These are phyloP conservation scores for Flaveria linearis DNA, from an alignment of 129 eudicot species.

Conservation along the genomic window DNA sequence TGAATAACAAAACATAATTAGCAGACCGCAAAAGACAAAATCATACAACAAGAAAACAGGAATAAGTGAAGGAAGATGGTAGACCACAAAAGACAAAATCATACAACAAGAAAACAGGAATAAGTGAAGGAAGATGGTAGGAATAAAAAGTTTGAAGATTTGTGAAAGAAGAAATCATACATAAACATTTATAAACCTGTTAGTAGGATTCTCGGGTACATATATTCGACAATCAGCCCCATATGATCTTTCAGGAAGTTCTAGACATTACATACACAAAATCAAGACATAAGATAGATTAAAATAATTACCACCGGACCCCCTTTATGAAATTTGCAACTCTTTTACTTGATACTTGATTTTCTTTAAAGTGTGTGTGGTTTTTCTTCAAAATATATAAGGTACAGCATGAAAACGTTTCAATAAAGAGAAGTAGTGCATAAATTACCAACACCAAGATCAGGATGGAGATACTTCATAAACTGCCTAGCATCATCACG, in stretches of 20 bases:
- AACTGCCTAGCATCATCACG: constrained; percentile 99
- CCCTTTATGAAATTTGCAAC: too few relatives aligned
- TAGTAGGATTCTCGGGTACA: constrained; percentile 82
- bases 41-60: neutral
- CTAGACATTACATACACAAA: constrained; percentile 40
- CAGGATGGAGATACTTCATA: constrained; percentile 92
- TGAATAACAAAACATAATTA: constrained; percentile 34
- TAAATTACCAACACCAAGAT: constrained; percentile 89
- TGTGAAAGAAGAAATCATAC: constrained; percentile 81
- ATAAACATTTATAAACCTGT: constrained; percentile 98
- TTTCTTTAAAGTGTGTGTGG: neutral
- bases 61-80: neutral
- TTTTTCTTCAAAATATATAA: neutral
- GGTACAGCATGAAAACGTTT: neutral
- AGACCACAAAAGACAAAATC: constrained; percentile 12
- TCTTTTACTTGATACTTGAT: neutral
- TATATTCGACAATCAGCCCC: constrained; percentile 95
- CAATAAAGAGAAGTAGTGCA: constrained; percentile 19
- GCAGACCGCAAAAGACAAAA: constrained; percentile 19
- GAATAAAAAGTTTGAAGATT: constrained; percentile 32
- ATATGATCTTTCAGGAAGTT: constrained; percentile 96
- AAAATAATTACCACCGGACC: neutral
- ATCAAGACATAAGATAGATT: constrained; percentile 6
- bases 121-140: neutral
- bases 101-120: neutral